Percentiles rank a stretch among this genome's conserved stretches.
Conservation (phyloP, 352 stramenopile genomes). For the Globisporangium uncinulatum region DNA sequence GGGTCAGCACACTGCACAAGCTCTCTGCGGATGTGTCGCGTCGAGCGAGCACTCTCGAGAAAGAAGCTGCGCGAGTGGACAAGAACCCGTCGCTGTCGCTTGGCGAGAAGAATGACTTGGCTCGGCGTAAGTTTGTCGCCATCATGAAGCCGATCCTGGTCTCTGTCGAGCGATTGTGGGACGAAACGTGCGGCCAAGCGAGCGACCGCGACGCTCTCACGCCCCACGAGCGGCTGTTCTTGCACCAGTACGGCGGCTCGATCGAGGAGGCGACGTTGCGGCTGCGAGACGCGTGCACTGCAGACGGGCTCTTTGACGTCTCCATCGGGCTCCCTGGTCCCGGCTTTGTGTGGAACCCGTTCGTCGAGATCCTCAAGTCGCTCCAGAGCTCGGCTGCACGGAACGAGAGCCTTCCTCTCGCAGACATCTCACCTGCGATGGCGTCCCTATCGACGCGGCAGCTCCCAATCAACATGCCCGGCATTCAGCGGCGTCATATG, state of each 20-base stretch:
- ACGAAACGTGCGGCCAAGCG: constrained; percentile 47
- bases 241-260: constrained; percentile 45
- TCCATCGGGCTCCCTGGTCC: constrained; percentile 12
- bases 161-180: constrained; percentile 53
- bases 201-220: constrained; percentile 29
- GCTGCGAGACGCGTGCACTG: constrained; percentile 40
- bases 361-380: constrained; percentile 68
- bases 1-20: constrained; percentile 67
- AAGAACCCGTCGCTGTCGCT: constrained; percentile 60
- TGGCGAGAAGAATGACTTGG: constrained; percentile 60
- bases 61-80: constrained; percentile 62
- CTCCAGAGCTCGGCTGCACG: constrained; percentile 33
- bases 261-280: constrained; percentile 41
- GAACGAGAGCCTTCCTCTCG: constrained; percentile 47
- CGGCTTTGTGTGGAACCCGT: constrained; percentile 51
- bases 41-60: constrained; percentile 61
- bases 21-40: constrained; percentile 66
- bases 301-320: constrained; percentile 11
- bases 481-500: constrained; percentile 1
- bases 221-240: constrained; percentile 69
- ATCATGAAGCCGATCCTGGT: constrained; percentile 83
- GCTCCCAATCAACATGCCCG: constrained; percentile 53
- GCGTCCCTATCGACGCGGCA: constrained; percentile 32
- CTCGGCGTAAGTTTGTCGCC: constrained; percentile 62
- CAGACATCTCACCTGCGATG: constrained; percentile 72